phyloP scores from a whole-genome alignment of 2,329 filamentous ascomycete genomes.

The Epichloe aotearoae region DNA sequence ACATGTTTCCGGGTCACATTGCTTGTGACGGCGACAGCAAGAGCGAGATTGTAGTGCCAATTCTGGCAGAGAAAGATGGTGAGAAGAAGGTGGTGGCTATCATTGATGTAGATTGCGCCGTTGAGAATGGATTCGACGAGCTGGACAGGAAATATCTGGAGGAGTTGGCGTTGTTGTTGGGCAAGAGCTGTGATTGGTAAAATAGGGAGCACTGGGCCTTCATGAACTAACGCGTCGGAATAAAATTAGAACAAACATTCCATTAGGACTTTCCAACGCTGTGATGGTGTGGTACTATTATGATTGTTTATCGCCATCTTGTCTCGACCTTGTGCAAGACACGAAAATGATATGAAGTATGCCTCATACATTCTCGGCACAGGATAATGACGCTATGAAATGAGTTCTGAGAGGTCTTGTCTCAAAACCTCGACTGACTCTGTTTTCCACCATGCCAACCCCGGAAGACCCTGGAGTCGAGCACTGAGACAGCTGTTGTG shows the following conservation, averaged over 20 bases:
- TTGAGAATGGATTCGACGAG: constrained; percentile 51
- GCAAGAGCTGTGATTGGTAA: constrained; percentile 52
- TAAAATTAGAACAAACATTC: background rate
- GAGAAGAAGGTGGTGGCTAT: constrained; percentile 49
- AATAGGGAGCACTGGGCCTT: background rate
- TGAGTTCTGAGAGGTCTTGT: background rate
- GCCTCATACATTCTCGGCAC: background rate
- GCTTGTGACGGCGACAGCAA: constrained; percentile 63
- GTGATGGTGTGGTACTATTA: background rate
- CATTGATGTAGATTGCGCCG: constrained; percentile 68
- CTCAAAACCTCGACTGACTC: background rate
- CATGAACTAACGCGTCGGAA: background rate
- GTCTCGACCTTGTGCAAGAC: background rate
- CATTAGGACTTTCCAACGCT: background rate
- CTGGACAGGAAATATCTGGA: constrained; percentile 55
- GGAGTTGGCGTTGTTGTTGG: constrained; percentile 47
- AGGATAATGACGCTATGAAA: background rate
- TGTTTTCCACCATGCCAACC: background rate
- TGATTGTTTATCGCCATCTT: no score
- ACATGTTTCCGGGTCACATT: constrained; percentile 66
- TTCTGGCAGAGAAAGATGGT: constrained; percentile 29
- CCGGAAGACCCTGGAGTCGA: background rate
- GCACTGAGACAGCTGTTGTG: background rate
- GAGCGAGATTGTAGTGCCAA: constrained; percentile 74
- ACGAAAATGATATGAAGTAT: background rate